Base-by-base conservation (phyloP, 2,329 filamentous ascomycete genomes). In the Penicillium sp. region DNA sequence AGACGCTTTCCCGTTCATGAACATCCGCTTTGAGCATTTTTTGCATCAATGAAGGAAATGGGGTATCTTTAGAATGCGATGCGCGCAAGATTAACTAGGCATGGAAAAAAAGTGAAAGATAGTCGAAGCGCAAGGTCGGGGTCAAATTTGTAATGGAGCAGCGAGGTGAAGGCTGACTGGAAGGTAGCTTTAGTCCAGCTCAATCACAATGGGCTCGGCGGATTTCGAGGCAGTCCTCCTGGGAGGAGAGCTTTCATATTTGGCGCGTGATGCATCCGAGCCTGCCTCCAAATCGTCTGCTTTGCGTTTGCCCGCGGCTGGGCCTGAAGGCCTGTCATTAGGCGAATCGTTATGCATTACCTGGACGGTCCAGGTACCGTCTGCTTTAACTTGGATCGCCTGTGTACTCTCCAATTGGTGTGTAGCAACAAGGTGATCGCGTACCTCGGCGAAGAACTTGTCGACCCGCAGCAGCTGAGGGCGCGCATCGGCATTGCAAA, bases 401-500 rank as follows among this genome's bases (percentile, higher is more conserved):
- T 81, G 80, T 0, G 74, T 75, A 18, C 74, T 71, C 3, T 72
- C 66, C 24, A 82, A 61, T 29, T 74, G 68, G 14, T 75, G 70
- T 22, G 73, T 67, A 9, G 64, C 56, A 34, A 73, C 71, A 9
- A 94, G 71, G 38, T 76, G 65, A 1, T 67, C 59, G 11, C 81
- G 76, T 0, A 96, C 81, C 0, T 78, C 69, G 10, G 75, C 62
- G 36, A 96, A 73, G 62, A 89, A 96, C 1, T 79, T 79, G 60
- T 97, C 90, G 5, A 91, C 72, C 2, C 81, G 67, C 1, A 97
- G 76, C 50, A 73, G 79, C 20, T 75, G 73, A 0, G 91, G 93
- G 11, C 90, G 79, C 9, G 86, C 89, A 65, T 96, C 90, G 26
- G 71, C 73, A 22, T 76, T 75, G 66, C 91, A 97, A 24, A 95